Evolutionary conservation across 2,329 filamentous ascomycete species (phyloP).

Genomic region (Raffaelea deltoideospora): DNA sequence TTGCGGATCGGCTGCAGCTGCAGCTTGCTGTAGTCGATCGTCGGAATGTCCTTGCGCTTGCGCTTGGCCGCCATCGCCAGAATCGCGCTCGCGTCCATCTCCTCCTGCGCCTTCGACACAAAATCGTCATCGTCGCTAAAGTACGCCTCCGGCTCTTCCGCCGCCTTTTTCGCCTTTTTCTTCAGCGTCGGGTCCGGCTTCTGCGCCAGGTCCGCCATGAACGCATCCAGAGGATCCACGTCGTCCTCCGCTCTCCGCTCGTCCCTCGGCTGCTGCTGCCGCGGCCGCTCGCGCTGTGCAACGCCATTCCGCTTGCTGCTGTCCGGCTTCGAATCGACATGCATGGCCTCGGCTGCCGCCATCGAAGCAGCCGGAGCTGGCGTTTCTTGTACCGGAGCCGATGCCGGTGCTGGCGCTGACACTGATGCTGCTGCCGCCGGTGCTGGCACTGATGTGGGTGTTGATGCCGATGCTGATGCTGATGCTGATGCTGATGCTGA

Average conservation of each 20-base stretch:
- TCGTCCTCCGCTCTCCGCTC: conserved; percentile 48
- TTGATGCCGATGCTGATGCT: too few relatives aligned
- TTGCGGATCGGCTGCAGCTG: conserved; percentile 78
- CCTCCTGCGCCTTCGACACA: conserved; percentile 33
- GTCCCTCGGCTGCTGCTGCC: too few relatives aligned
- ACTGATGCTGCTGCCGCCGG: too few relatives aligned
- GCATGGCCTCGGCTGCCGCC: neutral
- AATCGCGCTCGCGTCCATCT: conserved; percentile 30
- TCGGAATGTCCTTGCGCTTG: conserved; percentile 94
- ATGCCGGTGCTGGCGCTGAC: too few relatives aligned
- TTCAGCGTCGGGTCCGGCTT: conserved; percentile 30
- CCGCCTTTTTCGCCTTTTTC: conserved; percentile 31
- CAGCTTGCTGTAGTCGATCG: conserved; percentile 72
- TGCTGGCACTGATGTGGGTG: too few relatives aligned
- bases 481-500: too few relatives aligned
- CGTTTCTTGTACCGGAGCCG: too few relatives aligned
- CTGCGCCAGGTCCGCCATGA: conserved; percentile 59
- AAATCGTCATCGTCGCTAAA: conserved; percentile 80
- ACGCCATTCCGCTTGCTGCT: neutral
- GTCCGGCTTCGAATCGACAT: neutral
- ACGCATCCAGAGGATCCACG: conserved; percentile 87
- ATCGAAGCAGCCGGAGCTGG: too few relatives aligned
- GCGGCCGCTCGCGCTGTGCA: neutral
- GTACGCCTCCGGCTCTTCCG: conserved; percentile 61
- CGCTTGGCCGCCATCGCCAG: conserved; percentile 44